Base-by-base conservation (phyloP, 2,329 filamentous ascomycete genomes). In the Nigrospora sphaerica region DNA sequence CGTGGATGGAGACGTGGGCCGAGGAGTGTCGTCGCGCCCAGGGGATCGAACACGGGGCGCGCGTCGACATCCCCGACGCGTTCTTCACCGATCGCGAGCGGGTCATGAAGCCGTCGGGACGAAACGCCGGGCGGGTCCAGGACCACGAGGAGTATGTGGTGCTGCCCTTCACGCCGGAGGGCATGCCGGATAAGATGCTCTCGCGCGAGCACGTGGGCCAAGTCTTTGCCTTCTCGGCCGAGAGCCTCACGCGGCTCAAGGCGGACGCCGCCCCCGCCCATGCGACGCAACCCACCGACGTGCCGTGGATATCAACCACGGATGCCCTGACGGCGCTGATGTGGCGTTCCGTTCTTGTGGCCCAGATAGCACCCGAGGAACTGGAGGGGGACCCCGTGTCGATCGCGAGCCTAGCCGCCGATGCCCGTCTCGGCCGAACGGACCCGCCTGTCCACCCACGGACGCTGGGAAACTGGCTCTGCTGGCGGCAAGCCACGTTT, bases 21-120 rank as follows among this genome's bases (percentile, higher is more conserved):
- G 63, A 67, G 42, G 63, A 62, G 35, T 64, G 61, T 32, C 57
- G 64, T 33, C 56, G 57, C 4, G 50, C 60, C 10, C 63, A 66
- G 45, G 57, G 55, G 0, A 39, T 56, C 7, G 46, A 52, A 12
- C 56, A 55, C n/a, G 9, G 32, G 4, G 38, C 51, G 4, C 61
- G 58, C 0, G 46, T 56, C 6, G 43, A 58, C 16, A 48, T 66
- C 23, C 52, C 58, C 3, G 56, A 58, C 0, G 54, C 39, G 4
- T 57, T 63, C n/a, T 58, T 58, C 45, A 56, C 51, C 16, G 62
- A 64, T 39, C 52, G 62, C 4, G 54, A 61, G 38, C 55, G 23
- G 23, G 23, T 28, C 23, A 61, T 56, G 46, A 59, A 53, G 36
- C 52, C 62, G 4, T 59, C 60, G 1, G 62, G 62, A 12, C 53